Conservation (phyloP, 495 filamentous ascomycete species). For the Sordaria brevicollis region DNA sequence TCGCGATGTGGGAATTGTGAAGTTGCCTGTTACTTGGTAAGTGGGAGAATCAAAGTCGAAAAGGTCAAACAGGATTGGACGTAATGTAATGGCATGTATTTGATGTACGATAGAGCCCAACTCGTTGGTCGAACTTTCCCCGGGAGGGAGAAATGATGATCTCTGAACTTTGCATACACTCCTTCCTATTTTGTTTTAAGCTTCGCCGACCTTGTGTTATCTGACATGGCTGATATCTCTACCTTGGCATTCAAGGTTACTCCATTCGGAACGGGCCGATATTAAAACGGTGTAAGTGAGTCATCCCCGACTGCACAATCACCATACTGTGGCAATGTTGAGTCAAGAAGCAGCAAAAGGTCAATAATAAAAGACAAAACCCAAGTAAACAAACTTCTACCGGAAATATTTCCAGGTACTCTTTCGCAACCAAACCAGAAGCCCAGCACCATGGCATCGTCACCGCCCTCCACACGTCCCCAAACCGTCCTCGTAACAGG, state of each 20-base stretch:
- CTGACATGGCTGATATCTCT: not conserved
- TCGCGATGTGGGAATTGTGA: slow-evolving; percentile 30
- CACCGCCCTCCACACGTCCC: not conserved
- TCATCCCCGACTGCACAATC: not conserved
- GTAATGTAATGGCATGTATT: not conserved
- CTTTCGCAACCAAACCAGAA: not conserved
- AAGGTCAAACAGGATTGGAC: not conserved
- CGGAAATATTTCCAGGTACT: not conserved
- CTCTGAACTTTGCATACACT: not conserved
- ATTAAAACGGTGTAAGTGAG: not conserved
- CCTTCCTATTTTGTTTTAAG: not conserved
- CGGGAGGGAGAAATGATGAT: not conserved
- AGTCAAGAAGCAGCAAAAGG: not conserved
- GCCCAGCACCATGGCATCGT: not conserved
- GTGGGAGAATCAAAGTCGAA: not conserved
- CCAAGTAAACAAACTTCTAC: not conserved
- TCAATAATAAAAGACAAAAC: not conserved
- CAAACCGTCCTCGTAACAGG: slow-evolving; percentile 21
- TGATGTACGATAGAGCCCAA: not conserved
- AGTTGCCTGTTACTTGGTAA: slow-evolving; percentile 23
- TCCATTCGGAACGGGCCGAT: not conserved
- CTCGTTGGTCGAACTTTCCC: not conserved
- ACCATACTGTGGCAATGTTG: not conserved
- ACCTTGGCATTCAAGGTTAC: not conserved
- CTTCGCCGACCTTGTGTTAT: not conserved